phyloP scores from a whole-genome alignment of 164 flowering plant species.

The Cinnamomum micranthum region DNA sequence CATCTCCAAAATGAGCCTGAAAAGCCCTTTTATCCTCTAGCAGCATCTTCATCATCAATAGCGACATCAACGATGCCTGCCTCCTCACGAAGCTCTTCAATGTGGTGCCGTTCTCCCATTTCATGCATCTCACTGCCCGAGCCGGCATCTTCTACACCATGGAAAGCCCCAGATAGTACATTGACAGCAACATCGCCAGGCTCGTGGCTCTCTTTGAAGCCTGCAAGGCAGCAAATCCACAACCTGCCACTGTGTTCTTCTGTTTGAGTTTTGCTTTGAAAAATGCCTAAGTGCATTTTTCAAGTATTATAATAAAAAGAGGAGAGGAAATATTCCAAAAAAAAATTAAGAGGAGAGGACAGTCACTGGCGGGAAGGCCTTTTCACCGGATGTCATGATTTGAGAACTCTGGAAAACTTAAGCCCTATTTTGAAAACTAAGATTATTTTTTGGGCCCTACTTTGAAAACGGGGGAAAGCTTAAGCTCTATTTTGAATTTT shows the following conservation, averaged over 20 bases:
- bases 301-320: too few relatives aligned
- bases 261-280: too few relatives aligned
- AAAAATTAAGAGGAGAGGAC: too few relatives aligned
- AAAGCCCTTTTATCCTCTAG: slow-evolving; percentile 6
- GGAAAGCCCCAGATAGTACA: slow-evolving; percentile 16
- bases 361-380: too few relatives aligned
- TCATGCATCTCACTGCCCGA: slow-evolving; percentile 22
- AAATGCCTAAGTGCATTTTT: too few relatives aligned
- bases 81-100: slow-evolving; percentile 19
- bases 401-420: too few relatives aligned
- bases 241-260: slow-evolving; percentile 10
- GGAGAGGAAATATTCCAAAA: too few relatives aligned
- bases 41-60: slow-evolving; percentile 17
- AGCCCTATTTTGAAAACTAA: too few relatives aligned
- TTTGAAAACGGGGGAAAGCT: too few relatives aligned
- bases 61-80: slow-evolving; percentile 15
- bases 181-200: slow-evolving; percentile 19
- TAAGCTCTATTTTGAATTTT: too few relatives aligned
- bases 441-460: too few relatives aligned
- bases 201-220: slow-evolving; percentile 13
- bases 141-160: slow-evolving; percentile 22
- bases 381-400: too few relatives aligned
- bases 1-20: slow-evolving; percentile 16
- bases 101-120: slow-evolving; percentile 16
- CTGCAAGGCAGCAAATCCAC: slow-evolving; percentile 15